phyloP scores from a whole-genome alignment of 169 alveolate species.

The Plasmodium cynomolgi region DNA sequence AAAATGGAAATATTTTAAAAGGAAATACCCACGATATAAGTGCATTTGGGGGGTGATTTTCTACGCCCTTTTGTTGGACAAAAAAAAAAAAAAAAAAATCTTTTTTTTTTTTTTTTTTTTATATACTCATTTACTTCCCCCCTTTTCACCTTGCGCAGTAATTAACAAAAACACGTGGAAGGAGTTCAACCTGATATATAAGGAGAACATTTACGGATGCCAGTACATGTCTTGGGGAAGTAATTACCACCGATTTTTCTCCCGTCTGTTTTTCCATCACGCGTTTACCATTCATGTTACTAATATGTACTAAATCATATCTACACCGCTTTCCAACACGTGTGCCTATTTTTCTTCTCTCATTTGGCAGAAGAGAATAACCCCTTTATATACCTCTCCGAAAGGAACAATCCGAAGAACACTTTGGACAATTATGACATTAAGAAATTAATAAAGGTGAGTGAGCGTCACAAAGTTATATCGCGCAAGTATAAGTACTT shows the following conservation, averaged over 20 bases:
- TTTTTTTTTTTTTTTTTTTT: background rate
- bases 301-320: background rate
- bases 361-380: constrained; percentile 57
- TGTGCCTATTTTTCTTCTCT: background rate
- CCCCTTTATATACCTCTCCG: constrained; percentile 58
- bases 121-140: background rate
- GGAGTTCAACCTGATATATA: constrained; percentile 56
- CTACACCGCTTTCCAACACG: background rate
- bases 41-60: background rate
- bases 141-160: background rate
- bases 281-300: background rate
- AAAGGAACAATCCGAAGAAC: constrained; percentile 32
- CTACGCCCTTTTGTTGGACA: background rate
- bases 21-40: background rate
- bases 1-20: background rate
- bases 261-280: background rate
- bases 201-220: constrained; percentile 62
- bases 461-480: background rate
- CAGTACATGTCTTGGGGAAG: constrained; percentile 73
- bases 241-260: background rate
- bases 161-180: constrained; percentile 68
- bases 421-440: constrained; percentile 53
- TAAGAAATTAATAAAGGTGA: constrained; percentile 73
- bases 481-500: background rate
- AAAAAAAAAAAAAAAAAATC: background rate